Evolutionary conservation across 1,284 basidiomycete species (phyloP), one percentile per base, ranked within the genome.

Genomic region (Apiotrichum laibachii): DNA sequence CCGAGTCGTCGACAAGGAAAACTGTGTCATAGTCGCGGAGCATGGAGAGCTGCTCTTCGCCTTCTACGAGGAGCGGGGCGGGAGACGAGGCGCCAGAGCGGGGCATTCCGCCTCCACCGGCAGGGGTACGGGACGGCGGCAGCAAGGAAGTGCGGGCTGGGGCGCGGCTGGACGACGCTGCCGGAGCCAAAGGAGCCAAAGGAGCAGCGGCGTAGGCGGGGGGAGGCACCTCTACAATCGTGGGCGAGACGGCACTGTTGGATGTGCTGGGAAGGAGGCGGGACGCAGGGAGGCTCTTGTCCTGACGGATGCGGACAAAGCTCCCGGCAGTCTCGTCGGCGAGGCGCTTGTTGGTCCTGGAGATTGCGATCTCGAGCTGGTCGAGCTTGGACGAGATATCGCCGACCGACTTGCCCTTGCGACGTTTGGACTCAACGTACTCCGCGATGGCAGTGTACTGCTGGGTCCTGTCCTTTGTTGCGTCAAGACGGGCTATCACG

Each of bases 21-120:
- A 75, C 68, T 10, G 72, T 77, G 48, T 77, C 73, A 51, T 65
- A 78, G n/a, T 67, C 63, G 22, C 58, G 56, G 46, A 78, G 61
- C 56, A 70, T 70, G 46, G 73, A 66, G 13, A 72, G 54, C 12
- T 72, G 65, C 51, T 73, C 67, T 45, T 70, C 70, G 12, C 59
- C 65, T 1, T 57, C 59, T 3, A 43, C n/a, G 31, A 47, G 21
- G 18, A 57, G 39, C 3, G 56, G 34, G 2, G 53, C 53, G 35
- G 51, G 33, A 18, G 35, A 43, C 16, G 39, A 40, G 16, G 50
- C 50, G 39, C 39, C 22, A 16, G 16, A n/a, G 39, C 47, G 47
- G n/a, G 47, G 33, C 11, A n/a, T 9, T 15, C 31, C 15, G 8
- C 26, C 15, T 11, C 26, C n/a, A 4, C 34, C 16, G 22, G 10